Percentiles rank a stretch among this genome's conserved stretches.
Conservation (phyloP, 805 yeast species). For the Teunomyces funiuensis region DNA sequence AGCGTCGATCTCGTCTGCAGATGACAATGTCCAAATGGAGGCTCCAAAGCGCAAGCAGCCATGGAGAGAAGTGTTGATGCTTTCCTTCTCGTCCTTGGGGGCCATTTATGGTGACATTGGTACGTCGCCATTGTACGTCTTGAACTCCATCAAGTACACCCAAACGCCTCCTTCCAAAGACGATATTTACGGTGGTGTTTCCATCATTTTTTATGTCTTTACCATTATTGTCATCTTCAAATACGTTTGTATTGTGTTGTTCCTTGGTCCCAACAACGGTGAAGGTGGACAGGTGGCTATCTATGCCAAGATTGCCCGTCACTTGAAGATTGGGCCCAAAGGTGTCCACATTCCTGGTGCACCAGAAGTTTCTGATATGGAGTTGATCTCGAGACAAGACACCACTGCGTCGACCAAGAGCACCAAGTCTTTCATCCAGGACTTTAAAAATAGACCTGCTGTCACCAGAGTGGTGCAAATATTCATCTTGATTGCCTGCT, state of each 20-base stretch:
- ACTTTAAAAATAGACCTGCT: conserved; percentile 20
- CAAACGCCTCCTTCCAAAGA: conserved; percentile 31
- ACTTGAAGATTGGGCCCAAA: conserved; percentile 45
- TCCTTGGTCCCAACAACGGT: conserved; percentile 54
- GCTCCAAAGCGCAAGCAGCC: conserved; percentile 10
- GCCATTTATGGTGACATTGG: conserved; percentile 67
- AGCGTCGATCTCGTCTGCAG: conserved; percentile 9
- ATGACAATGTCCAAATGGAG: neutral
- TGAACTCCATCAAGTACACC: conserved; percentile 33
- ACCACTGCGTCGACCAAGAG: conserved; percentile 28
- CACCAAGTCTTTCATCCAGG: conserved; percentile 12
- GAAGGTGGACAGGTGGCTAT: conserved; percentile 69
- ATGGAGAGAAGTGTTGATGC: conserved; percentile 22
- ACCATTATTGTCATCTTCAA: conserved; percentile 53
- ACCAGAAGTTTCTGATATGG: conserved; percentile 28
- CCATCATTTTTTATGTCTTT: conserved; percentile 56
- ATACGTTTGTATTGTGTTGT: conserved; percentile 49
- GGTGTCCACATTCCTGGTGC: conserved; percentile 46
- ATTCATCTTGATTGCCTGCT: conserved; percentile 40
- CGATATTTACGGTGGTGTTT: conserved; percentile 50
- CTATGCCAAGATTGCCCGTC: conserved; percentile 55
- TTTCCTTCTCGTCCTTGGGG: conserved; percentile 51
- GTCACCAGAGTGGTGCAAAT: conserved; percentile 30
- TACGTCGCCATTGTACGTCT: conserved; percentile 57
- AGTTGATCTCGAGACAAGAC: conserved; percentile 35